Conservation (phyloP, 106 monocot species). For the Alisma plantagoaquatica region DNA sequence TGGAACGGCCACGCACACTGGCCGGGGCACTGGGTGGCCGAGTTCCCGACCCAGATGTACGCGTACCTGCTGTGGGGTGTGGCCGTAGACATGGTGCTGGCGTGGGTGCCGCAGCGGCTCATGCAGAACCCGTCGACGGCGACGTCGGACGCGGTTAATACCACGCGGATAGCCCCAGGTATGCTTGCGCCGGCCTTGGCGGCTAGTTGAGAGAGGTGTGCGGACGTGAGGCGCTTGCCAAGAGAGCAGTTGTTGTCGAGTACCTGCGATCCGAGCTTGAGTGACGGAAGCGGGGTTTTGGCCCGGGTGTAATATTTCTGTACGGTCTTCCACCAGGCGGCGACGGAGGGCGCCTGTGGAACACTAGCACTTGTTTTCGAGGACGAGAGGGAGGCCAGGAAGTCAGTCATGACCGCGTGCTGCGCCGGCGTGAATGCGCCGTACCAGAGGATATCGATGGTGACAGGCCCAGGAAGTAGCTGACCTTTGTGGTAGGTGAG, state of each 20-base stretch:
- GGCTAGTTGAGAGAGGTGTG: too few relatives aligned
- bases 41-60: slow-evolving; percentile 81
- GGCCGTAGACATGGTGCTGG: neutral
- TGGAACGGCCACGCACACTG: slow-evolving; percentile 80
- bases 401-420: slow-evolving; percentile 8
- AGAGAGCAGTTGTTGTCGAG: slow-evolving; percentile 2
- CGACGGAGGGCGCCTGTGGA: slow-evolving; percentile 3
- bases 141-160: slow-evolving; percentile 40
- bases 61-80: slow-evolving; percentile 13
- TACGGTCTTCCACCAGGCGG: slow-evolving; percentile 13
- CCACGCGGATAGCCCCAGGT: slow-evolving; percentile 26
- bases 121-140: slow-evolving; percentile 52
- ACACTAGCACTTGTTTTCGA: neutral
- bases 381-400: slow-evolving; percentile 2
- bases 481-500: too few relatives aligned
- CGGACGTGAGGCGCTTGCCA: slow-evolving; percentile 7
- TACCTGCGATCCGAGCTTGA: slow-evolving; percentile 4
- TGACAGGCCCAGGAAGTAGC: too few relatives aligned
- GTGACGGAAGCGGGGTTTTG: neutral
- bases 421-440: too few relatives aligned
- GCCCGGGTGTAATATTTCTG: neutral
- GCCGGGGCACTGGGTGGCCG: slow-evolving; percentile 63
- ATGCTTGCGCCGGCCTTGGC: too few relatives aligned
- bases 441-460: too few relatives aligned
- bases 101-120: slow-evolving; percentile 50